Evolutionary conservation across 805 yeast species (phyloP).

Genomic region (Wickerhamomyces chambardii): DNA sequence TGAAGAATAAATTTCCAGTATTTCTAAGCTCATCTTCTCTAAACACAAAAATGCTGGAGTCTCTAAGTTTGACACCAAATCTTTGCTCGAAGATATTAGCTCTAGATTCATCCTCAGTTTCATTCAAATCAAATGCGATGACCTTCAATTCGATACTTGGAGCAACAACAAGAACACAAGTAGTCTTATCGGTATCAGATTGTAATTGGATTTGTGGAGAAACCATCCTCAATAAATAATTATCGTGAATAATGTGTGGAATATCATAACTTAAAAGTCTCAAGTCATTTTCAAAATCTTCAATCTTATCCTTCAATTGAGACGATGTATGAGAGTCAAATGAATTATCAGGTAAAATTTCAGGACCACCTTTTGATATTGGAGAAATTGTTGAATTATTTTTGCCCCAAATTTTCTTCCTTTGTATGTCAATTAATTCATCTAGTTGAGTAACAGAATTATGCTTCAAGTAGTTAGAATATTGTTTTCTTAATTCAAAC

Average conservation of each 20-base stretch:
- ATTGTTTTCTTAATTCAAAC: conserved; percentile 33
- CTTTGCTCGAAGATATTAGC: conserved; percentile 51
- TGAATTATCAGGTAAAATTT: not conserved
- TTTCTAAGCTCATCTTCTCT: conserved; percentile 36
- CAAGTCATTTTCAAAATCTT: conserved; percentile 44
- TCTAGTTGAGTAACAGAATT: conserved; percentile 42
- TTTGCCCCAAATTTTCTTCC: conserved; percentile 8
- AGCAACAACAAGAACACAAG: conserved; percentile 63
- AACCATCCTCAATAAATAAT: conserved; percentile 57
- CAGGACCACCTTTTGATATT: conserved; percentile 11
- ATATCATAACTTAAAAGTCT: conserved; percentile 26
- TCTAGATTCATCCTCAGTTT: conserved; percentile 30
- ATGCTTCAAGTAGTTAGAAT: conserved; percentile 32
- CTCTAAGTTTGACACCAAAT: conserved; percentile 55
- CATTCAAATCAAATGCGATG: conserved; percentile 48
- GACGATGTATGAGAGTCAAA: conserved; percentile 1
- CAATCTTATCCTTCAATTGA: conserved; percentile 21
- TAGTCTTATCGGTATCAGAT: conserved; percentile 38
- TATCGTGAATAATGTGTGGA: conserved; percentile 32
- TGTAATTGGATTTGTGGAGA: conserved; percentile 80
- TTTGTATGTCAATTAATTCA: conserved; percentile 33
- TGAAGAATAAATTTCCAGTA: conserved; percentile 33
- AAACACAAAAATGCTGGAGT: conserved; percentile 68
- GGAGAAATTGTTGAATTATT: conserved; percentile 1
- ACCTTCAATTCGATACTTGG: conserved; percentile 64